Evolutionary conservation across 768 basidiomycete species (phyloP).

Genomic region (Coprinopsis marcescibilis): DNA sequence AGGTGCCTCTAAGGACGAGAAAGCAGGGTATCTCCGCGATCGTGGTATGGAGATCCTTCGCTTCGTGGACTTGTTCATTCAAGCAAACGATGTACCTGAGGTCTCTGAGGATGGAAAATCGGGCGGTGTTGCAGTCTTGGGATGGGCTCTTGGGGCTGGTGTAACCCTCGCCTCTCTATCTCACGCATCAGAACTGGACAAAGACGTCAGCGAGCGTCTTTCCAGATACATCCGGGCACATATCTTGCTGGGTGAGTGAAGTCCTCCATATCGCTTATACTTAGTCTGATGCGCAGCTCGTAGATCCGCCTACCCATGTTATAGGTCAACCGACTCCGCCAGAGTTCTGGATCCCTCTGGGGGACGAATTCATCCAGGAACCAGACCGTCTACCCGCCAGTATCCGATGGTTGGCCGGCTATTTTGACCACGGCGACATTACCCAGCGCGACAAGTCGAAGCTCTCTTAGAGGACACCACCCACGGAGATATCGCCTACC

Average conservation of each 20-base stretch:
- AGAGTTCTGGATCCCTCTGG: conserved; percentile 20
- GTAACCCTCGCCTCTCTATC: conserved; percentile 21
- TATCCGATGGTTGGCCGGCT: conserved; percentile 24
- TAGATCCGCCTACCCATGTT: conserved; percentile 23
- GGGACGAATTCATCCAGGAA: conserved; percentile 20
- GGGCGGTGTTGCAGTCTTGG: conserved; percentile 26
- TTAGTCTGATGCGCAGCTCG: background rate
- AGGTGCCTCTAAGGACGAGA: conserved; percentile 18
- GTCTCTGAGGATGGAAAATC: conserved; percentile 15
- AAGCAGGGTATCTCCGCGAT: conserved; percentile 20
- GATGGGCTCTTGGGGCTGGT: conserved; percentile 30
- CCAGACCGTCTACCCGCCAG: conserved; percentile 16
- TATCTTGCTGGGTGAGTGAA: conserved; percentile 25
- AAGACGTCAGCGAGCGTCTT: conserved; percentile 14
- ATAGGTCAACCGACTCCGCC: conserved; percentile 21
- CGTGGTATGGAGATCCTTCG: conserved; percentile 28
- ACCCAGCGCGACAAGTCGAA: conserved; percentile 17
- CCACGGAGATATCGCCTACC: conserved; percentile 16
- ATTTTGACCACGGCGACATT: conserved; percentile 29
- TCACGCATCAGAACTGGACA: conserved; percentile 16
- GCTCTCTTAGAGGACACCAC: conserved; percentile 21
- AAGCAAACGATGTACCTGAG: conserved; percentile 21
- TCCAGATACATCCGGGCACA: conserved; percentile 18
- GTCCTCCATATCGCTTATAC: background rate
- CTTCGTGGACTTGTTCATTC: conserved; percentile 30